A percentile compares a stretch with the other conserved stretches of the same genome.
These are phyloP conservation scores for Colletotrichum sp. DNA, from an alignment of 2,329 filamentous ascomycete species.

Conservation along the genomic window DNA sequence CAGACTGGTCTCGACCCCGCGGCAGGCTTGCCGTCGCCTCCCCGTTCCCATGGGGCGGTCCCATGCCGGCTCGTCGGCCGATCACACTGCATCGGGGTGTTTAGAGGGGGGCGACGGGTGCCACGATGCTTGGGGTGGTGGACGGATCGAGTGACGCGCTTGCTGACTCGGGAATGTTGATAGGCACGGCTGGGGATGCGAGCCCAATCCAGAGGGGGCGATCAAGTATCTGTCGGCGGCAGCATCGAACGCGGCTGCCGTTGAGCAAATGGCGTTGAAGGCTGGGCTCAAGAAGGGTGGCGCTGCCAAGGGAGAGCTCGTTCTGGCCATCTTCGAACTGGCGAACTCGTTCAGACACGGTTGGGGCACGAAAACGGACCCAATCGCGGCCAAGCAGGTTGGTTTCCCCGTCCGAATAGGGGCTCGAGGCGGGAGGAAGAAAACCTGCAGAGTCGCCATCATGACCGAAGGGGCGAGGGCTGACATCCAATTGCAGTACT, in stretches of 20 bases:
- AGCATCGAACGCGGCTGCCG: constrained; percentile 85
- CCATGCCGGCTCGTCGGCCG: not conserved
- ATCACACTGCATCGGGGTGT: not conserved
- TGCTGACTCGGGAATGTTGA: constrained; percentile 7
- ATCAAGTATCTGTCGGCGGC: constrained; percentile 87
- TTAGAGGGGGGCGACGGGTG: not conserved
- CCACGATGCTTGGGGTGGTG: not conserved
- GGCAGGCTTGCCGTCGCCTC: not conserved
- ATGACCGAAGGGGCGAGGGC: not conserved
- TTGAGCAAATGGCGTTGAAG: constrained; percentile 84
- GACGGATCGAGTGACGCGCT: not conserved
- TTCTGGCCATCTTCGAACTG: constrained; percentile 95
- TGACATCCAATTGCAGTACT: constrained; percentile 67
- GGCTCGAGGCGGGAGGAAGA: not conserved
- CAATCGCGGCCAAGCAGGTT: constrained; percentile 79
- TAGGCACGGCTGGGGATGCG: constrained; percentile 93
- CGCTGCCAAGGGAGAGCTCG: constrained; percentile 92
- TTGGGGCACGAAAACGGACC: constrained; percentile 89
- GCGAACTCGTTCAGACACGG: constrained; percentile 92
- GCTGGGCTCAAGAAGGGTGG: constrained; percentile 93
- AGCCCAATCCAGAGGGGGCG: constrained; percentile 73
- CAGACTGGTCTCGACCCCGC: not conserved
- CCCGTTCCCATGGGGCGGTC: not conserved
- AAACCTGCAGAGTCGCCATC: not conserved
- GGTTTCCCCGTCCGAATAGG: constrained; percentile 28